A percentile compares a stretch with the other conserved stretches of the same genome.
phyloP scores from a whole-genome alignment of 2,329 filamentous ascomycete genomes.

The Penicillium occitanis region DNA sequence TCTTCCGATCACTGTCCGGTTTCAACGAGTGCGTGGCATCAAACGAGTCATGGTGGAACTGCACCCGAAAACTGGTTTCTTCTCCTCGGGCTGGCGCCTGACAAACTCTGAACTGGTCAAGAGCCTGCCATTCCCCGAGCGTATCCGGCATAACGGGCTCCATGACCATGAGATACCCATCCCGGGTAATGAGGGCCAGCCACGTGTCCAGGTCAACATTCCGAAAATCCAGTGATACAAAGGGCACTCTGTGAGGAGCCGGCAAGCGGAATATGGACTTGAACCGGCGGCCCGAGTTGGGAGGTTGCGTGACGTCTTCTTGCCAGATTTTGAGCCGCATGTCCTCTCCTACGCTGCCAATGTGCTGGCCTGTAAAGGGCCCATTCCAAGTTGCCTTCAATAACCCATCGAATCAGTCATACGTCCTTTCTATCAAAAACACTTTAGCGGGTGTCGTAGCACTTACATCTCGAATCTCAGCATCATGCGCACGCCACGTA shows the following conservation, averaged over 20 bases:
- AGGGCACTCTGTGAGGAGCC: constrained; percentile 67
- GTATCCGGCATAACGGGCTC: constrained; percentile 85
- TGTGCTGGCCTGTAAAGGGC: constrained; percentile 80
- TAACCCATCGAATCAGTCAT: constrained; percentile 2
- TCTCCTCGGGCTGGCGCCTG: constrained; percentile 72
- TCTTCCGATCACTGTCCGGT: constrained; percentile 77
- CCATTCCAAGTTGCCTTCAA: constrained; percentile 86
- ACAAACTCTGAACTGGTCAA: constrained; percentile 76
- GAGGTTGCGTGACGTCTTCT: constrained; percentile 78
- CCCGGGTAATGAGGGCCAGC: constrained; percentile 78
- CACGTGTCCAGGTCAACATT: constrained; percentile 81
- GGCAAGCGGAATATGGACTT: constrained; percentile 63
- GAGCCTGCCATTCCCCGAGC: constrained; percentile 69
- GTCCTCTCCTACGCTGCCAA: constrained; percentile 86
- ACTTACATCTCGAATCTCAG: constrained; percentile 81
- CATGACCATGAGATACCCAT: constrained; percentile 75
- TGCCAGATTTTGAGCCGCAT: constrained; percentile 90
- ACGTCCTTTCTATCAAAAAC: constrained; percentile 22
- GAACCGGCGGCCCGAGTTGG: constrained; percentile 75
- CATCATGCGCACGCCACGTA: constrained; percentile 85
- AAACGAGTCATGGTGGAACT: constrained; percentile 80
- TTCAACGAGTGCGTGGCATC: constrained; percentile 71
- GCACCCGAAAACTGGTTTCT: constrained; percentile 81
- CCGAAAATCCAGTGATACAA: constrained; percentile 80
- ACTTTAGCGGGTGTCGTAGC: constrained; percentile 32